phyloP scores from a whole-genome alignment of 179 eudicot genomes.

The Pouteria campechiana region DNA sequence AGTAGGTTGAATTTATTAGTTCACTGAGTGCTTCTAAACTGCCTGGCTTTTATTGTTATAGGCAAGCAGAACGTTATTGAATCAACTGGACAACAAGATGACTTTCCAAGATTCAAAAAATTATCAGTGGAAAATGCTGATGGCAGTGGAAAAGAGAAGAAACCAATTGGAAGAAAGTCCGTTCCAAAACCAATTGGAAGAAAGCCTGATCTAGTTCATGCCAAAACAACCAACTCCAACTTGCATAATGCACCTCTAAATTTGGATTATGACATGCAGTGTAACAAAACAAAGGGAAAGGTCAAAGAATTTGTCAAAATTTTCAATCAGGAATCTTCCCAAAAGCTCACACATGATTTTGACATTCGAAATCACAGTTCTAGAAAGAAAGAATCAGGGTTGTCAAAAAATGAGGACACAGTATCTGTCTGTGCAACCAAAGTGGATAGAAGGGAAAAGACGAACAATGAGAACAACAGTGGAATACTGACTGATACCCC shows the following conservation, averaged over 20 bases:
- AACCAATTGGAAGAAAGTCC: constrained; percentile 14
- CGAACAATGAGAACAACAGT: constrained; percentile 9
- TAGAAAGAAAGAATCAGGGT: constrained; percentile 22
- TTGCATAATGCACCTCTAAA: constrained; percentile 7
- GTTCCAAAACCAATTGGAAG: constrained; percentile 1
- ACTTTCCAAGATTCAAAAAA: constrained; percentile 8
- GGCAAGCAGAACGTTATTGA: constrained; percentile 13
- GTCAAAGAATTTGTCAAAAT: constrained; percentile 72
- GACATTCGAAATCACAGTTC: constrained; percentile 22
- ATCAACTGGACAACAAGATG: constrained; percentile 18
- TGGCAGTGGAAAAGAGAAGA: constrained; percentile 10
- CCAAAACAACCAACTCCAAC: constrained; percentile 10
- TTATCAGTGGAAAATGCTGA: constrained; percentile 7
- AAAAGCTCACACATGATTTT: constrained; percentile 14
- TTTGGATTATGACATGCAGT: constrained; percentile 9
- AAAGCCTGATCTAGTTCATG: too few species aligned
- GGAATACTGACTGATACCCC: constrained; percentile 16
- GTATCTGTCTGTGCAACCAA: constrained; percentile 5
- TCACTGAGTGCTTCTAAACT: too few species aligned
- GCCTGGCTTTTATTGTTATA: constrained; percentile 1
- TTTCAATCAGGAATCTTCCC: constrained; percentile 46
- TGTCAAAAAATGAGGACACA: constrained; percentile 15
- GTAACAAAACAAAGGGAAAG: constrained; percentile 30
- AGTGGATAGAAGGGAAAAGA: constrained; percentile 10
- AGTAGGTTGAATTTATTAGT: too few species aligned